Conservation (phyloP, 257 asterid species). For the Solanum piurae region DNA sequence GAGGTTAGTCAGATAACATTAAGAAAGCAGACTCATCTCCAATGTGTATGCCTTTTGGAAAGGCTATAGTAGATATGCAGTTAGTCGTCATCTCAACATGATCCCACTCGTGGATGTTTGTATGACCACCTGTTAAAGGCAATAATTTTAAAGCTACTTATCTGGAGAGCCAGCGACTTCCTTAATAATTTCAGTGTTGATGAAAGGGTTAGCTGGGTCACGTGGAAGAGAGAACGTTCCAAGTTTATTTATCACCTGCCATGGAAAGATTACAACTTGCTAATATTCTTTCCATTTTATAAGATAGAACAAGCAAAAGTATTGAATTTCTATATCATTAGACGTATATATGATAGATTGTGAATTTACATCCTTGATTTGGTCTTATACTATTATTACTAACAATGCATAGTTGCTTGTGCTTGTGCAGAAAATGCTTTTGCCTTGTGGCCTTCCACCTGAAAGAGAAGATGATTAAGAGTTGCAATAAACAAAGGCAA, state of each 20-base stretch:
- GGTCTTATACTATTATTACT: not conserved
- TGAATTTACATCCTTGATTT: not conserved
- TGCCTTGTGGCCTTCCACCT: constrained; percentile 87
- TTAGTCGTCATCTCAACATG: not conserved
- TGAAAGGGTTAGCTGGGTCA: not conserved
- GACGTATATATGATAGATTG: not conserved
- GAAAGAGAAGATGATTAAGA: constrained; percentile 83
- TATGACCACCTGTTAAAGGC: not conserved
- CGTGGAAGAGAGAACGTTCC: not conserved
- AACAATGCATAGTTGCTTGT: not conserved
- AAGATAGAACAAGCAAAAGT: not conserved
- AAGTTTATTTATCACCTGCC: not conserved
- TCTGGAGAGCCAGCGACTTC: not conserved
- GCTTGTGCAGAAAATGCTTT: constrained; percentile 69
- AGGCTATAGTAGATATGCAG: not conserved
- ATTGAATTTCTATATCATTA: not conserved
- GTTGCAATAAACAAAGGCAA: not conserved
- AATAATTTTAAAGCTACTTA: not conserved
- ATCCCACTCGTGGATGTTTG: not conserved
- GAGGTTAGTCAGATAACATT: not conserved
- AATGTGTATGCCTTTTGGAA: not conserved
- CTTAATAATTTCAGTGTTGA: not conserved
- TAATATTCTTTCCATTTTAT: not conserved
- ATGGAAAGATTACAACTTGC: not conserved
- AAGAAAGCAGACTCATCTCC: not conserved